Base-by-base conservation (phyloP, 495 filamentous ascomycete species). In the Podospora pseudoanserina region DNA sequence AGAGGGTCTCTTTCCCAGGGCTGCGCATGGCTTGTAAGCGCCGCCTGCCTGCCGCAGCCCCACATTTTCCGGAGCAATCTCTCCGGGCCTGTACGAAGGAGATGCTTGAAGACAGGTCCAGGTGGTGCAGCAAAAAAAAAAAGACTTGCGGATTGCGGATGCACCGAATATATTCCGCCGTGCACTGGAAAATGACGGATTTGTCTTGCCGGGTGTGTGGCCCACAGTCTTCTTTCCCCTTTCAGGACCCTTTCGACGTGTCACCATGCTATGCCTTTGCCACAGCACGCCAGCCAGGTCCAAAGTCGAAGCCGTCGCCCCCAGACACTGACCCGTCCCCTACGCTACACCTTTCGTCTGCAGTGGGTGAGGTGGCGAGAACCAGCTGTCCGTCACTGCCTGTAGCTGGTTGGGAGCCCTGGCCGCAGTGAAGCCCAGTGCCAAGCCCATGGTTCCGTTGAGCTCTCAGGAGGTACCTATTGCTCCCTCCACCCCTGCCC, bases 201-300 rank as follows among this genome's bases (percentile, higher is more conserved):
- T 67, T 19, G 61, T 63, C 28, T 63, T 62, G 32, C 60, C 60
- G 60, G 26, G 9, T 28, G 20, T 27, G 16, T 26, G 56, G 16
- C 20, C 49, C 32, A 26, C 68, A 74, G 64, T 65, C 68, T 66
- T 67, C 57, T 70, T 73, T 65, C 66, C 67, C 56, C 62, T 71
- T 66, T 67, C 56, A 64, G 56, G 18, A 34, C 32, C 19, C 16
- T 27, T 63, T 66, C 74, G 75, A 73, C 75, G 76, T 74, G 74
- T 74, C 70, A 71, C 74, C 69, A 72, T 73, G 75, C 34, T 71
- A 70, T 69, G 65, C 64, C 76, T 71, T 77, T 71, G 76, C 77
- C 74, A 76, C 79, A 72, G 64, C 67, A 49, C 55, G 6, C 55
- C 23, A 19, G 18, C n/a, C 55, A 32, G 30, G 1, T 32, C 30